phyloP scores from a whole-genome alignment of 2,329 filamentous ascomycete genomes.

The Diaporthe citrichinensis region DNA sequence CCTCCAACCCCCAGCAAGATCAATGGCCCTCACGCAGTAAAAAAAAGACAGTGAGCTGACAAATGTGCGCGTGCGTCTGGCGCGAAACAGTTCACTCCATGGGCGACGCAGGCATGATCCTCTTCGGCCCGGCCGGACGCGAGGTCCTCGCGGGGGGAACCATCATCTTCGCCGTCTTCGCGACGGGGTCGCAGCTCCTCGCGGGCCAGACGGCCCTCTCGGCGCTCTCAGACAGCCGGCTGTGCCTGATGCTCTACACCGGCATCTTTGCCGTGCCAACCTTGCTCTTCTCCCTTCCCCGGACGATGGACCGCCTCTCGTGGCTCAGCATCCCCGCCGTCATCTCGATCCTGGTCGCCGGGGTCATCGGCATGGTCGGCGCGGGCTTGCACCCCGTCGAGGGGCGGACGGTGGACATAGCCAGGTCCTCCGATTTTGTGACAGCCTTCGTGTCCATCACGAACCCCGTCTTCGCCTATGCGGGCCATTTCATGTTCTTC shows the following conservation, averaged over 20 bases:
- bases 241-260: conserved; percentile 65
- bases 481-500: conserved; percentile 69
- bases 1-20: no score
- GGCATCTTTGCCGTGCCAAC: conserved; percentile 65
- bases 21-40: no score
- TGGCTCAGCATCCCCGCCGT: conserved; percentile 62
- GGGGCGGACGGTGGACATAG: conserved; percentile 54
- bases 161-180: conserved; percentile 66
- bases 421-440: conserved; percentile 56
- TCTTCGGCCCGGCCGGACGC: conserved; percentile 66
- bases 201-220: conserved; percentile 65
- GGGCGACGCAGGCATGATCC: conserved; percentile 67
- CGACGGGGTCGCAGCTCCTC: conserved; percentile 64
- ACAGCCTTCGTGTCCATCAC: conserved; percentile 62
- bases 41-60: no score
- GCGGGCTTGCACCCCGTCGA: conserved; percentile 58
- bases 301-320: conserved; percentile 63
- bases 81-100: conserved; percentile 64
- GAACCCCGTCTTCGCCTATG: conserved; percentile 67
- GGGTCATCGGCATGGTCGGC: conserved; percentile 65
- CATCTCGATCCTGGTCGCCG: conserved; percentile 63
- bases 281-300: conserved; percentile 61
- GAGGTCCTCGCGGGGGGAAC: conserved; percentile 65
- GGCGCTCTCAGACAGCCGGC: conserved; percentile 58
- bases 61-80: no score